Percentiles rank a stretch among this genome's conserved stretches.
Evolutionary conservation across 208 protist genomes (phyloP).

Genomic region (Angomonas ambiguus): DNA sequence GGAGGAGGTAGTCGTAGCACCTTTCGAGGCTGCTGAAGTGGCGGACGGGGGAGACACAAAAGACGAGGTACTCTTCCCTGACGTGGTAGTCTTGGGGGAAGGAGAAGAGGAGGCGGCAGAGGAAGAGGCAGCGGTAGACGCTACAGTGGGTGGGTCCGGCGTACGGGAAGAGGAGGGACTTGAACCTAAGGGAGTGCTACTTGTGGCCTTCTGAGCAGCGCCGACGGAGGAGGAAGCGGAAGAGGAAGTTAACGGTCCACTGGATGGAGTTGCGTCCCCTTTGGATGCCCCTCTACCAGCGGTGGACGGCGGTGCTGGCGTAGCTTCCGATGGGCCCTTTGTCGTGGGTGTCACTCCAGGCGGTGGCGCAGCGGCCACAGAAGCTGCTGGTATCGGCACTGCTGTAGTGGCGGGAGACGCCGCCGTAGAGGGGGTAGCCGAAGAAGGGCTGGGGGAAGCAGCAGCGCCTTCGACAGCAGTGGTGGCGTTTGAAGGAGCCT

Average conservation of each 20-base stretch:
- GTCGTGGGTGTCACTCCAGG: no score
- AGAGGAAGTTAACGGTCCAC: no score
- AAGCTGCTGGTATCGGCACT: neutral
- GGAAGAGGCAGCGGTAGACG: neutral
- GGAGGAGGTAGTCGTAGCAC: neutral
- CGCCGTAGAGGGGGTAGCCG: neutral
- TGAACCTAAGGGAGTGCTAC: neutral
- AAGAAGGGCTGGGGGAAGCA: neutral
- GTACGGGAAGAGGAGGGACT: neutral
- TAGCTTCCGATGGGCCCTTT: no score
- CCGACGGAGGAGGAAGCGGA: no score
- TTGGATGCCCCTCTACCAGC: no score
- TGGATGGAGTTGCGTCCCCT: no score
- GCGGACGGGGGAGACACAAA: neutral
- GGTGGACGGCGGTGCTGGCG: no score
- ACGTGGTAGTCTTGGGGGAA: no score
- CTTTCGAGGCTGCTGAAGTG: neutral
- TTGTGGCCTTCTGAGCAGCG: neutral
- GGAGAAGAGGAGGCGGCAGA: neutral
- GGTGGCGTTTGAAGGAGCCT: neutral
- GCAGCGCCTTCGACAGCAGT: neutral
- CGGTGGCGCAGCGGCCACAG: neutral
- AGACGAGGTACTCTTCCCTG: no score
- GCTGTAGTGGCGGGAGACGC: neutral
- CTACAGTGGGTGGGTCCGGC: neutral